Evolutionary conservation across 1,139 yeast species (phyloP).

Genomic region (Lodderomyces parapsilosis): DNA sequence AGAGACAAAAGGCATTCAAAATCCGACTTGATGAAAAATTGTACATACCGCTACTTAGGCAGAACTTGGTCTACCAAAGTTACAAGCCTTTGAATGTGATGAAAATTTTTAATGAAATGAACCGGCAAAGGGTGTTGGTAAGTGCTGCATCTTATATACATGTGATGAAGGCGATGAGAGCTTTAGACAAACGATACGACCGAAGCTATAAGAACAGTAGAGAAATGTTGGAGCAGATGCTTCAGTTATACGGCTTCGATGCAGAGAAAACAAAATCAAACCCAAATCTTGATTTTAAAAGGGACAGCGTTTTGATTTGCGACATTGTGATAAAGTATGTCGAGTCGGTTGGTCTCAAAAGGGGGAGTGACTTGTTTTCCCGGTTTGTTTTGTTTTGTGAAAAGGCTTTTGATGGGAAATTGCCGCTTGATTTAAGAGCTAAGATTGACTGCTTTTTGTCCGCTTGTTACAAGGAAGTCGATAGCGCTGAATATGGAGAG

Average conservation of each 20-base stretch:
- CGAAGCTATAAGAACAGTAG: slow-evolving; percentile 5
- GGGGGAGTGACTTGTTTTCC: slow-evolving; percentile 1
- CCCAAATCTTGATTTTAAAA: slow-evolving; percentile 3
- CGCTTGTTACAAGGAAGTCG: not conserved
- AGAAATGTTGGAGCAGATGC: slow-evolving; percentile 5
- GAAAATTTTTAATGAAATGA: slow-evolving; percentile 6
- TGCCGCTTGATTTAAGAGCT: slow-evolving; percentile 2
- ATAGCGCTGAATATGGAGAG: not conserved
- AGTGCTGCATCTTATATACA: slow-evolving; percentile 9
- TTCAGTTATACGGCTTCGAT: slow-evolving; percentile 7
- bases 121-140: not conserved
- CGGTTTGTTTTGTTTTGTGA: slow-evolving; percentile 4
- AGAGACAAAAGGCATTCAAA: not conserved
- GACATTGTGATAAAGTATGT: slow-evolving; percentile 8
- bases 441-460: slow-evolving; percentile 1
- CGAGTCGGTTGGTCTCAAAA: slow-evolving; percentile 4
- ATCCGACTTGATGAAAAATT: slow-evolving; percentile 1
- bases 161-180: slow-evolving; percentile 1
- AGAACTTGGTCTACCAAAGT: not conserved
- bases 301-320: slow-evolving; percentile 5
- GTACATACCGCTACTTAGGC: slow-evolving; percentile 4
- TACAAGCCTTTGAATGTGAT: not conserved
- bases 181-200: slow-evolving; percentile 2
- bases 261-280: not conserved
- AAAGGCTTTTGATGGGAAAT: slow-evolving; percentile 1